A percentile compares a stretch with the other conserved stretches of the same genome.
Evolutionary conservation across 192 early-diverging fungal genomes (phyloP).

Genomic region (Coemansia sp.): DNA sequence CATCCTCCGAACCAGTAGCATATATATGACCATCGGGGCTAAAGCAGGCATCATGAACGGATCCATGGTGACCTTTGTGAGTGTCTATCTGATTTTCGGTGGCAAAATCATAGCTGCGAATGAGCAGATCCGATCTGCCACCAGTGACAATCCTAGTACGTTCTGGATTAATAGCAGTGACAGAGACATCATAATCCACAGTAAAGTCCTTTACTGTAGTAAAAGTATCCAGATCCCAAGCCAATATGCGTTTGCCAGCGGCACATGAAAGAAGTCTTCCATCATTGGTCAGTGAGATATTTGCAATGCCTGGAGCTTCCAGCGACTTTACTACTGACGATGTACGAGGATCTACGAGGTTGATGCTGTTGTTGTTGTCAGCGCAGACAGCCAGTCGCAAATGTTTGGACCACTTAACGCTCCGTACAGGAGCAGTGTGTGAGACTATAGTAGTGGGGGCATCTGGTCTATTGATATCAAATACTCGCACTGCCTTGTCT

Average conservation of each 20-base stretch:
- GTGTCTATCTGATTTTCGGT: constrained; percentile 73
- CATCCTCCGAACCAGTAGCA: constrained; percentile 89
- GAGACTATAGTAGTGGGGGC: constrained; percentile 33
- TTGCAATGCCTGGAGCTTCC: constrained; percentile 67
- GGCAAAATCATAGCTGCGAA: constrained; percentile 81
- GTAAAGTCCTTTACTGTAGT: constrained; percentile 57
- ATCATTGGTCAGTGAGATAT: constrained; percentile 73
- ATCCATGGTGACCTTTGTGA: constrained; percentile 90
- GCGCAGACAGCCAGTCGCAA: constrained; percentile 61
- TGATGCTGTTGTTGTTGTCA: constrained; percentile 57
- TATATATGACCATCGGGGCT: constrained; percentile 91
- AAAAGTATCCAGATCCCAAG: constrained; percentile 72
- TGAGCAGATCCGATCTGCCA: constrained; percentile 77
- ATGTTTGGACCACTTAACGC: constrained; percentile 41
- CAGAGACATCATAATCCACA: constrained; percentile 70
- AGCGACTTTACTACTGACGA: constrained; percentile 58
- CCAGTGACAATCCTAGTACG: constrained; percentile 79
- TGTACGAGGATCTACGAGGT: constrained; percentile 74
- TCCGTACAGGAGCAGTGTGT: constrained; percentile 37
- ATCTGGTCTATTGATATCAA: constrained; percentile 63
- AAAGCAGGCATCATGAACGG: constrained; percentile 85
- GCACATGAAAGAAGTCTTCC: constrained; percentile 73
- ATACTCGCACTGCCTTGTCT: constrained; percentile 80
- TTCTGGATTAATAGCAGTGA: constrained; percentile 78
- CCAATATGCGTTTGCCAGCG: constrained; percentile 71